phyloP scores from a whole-genome alignment of 2,329 filamentous ascomycete genomes.

The Coniochaeta sp. region DNA sequence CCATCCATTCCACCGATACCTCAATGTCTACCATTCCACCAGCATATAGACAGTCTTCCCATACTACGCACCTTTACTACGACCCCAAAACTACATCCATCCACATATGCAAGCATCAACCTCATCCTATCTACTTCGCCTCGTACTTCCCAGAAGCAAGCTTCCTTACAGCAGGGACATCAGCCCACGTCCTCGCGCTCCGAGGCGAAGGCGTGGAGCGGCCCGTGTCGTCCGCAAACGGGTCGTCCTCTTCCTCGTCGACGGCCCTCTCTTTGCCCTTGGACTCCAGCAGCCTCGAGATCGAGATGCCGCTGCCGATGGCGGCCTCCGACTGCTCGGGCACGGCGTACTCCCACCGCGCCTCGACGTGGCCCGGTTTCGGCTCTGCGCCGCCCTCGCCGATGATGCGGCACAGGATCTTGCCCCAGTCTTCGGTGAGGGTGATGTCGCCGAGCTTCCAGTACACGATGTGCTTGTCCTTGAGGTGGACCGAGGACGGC shows the following conservation, averaged over 20 bases:
- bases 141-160: slow-evolving; percentile 72
- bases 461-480: slow-evolving; percentile 69
- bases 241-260: slow-evolving; percentile 40
- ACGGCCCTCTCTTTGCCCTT: slow-evolving; percentile 46
- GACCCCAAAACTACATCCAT: background rate
- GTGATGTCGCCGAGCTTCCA: slow-evolving; percentile 75
- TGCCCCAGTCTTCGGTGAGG: slow-evolving; percentile 56
- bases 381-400: slow-evolving; percentile 64
- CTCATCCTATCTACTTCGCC: slow-evolving; percentile 27
- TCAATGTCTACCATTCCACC: background rate
- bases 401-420: slow-evolving; percentile 74
- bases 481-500: slow-evolving; percentile 69
- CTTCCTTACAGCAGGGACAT: slow-evolving; percentile 58
- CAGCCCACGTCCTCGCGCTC: slow-evolving; percentile 47
- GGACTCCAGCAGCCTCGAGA: slow-evolving; percentile 44
- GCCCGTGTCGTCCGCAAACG: slow-evolving; percentile 57
- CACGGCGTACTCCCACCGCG: slow-evolving; percentile 61
- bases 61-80: background rate
- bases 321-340: slow-evolving; percentile 24
- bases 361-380: slow-evolving; percentile 70
- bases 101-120: background rate
- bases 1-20: too few species aligned
- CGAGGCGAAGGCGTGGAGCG: slow-evolving; percentile 15
- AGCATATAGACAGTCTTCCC: slow-evolving; percentile 2
- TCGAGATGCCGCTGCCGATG: slow-evolving; percentile 57